Percentiles rank a stretch among this genome's conserved stretches.
These are phyloP conservation scores for Macrotyloma uniflorum DNA, from an alignment of 306 rosid genomes.

Conservation along the genomic window DNA sequence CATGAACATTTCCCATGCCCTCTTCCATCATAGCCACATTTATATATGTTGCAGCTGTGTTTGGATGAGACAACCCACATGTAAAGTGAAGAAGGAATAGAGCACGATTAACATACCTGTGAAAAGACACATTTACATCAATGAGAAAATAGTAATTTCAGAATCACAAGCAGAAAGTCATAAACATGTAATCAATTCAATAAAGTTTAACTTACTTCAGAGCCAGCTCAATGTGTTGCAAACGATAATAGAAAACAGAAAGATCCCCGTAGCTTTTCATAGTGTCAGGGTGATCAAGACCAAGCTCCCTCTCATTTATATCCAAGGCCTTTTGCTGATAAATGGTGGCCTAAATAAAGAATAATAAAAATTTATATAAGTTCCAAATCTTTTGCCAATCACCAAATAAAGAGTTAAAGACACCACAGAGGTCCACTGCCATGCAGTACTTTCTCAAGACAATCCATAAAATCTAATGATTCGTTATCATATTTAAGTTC, in stretches of 20 bases:
- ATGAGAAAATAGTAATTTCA: constrained; percentile 37
- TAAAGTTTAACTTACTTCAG: constrained; percentile 70
- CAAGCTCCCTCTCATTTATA: constrained; percentile 95
- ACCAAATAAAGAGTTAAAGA: neutral
- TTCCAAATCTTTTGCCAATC: neutral
- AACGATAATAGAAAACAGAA: constrained; percentile 93
- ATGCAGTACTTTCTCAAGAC: neutral
- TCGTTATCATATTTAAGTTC: constrained; percentile 9
- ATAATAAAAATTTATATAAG: neutral
- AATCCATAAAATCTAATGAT: neutral
- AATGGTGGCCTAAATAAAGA: constrained; percentile 74
- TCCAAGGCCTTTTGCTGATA: constrained; percentile 96
- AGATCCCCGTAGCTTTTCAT: constrained; percentile 99
- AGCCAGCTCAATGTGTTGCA: constrained; percentile 94
- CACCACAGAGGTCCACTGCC: neutral
- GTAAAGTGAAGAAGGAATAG: constrained; percentile 94
- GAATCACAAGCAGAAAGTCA: constrained; percentile 30
- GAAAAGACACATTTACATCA: constrained; percentile 28
- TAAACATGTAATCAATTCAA: constrained; percentile 33
- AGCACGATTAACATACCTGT: constrained; percentile 94
- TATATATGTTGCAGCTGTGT: constrained; percentile 97
- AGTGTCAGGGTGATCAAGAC: constrained; percentile 98
- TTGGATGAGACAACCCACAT: constrained; percentile 94
- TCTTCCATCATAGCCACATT: constrained; percentile 99
- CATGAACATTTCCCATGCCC: constrained; percentile 95